phyloP scores from a whole-genome alignment of 1,284 basidiomycete genomes.

The Austroboletus niveus region DNA sequence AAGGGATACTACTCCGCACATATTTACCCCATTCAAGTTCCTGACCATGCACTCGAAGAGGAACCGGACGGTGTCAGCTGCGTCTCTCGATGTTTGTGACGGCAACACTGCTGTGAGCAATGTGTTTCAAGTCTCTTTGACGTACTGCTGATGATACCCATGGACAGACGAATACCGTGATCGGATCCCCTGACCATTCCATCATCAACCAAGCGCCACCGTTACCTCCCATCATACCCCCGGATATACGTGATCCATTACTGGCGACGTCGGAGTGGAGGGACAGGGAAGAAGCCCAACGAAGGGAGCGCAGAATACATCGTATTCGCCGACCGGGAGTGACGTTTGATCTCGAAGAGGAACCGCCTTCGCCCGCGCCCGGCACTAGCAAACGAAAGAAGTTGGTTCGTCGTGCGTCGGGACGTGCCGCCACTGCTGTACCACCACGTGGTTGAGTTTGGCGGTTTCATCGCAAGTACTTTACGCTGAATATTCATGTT shows the following conservation, averaged over 20 bases:
- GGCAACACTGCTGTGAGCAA: constrained; percentile 64
- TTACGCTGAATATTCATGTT: constrained; percentile 21
- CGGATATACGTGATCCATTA: constrained; percentile 59
- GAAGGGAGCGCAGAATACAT: constrained; percentile 38
- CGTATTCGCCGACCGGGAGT: constrained; percentile 65
- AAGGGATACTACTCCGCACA: constrained; percentile 42
- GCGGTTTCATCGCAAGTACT: constrained; percentile 20
- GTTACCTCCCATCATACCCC: constrained; percentile 52
- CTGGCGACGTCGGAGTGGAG: constrained; percentile 67
- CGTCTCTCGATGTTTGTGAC: constrained; percentile 71
- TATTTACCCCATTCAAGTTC: constrained; percentile 62
- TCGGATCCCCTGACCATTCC: constrained; percentile 73
- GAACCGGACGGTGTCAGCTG: constrained; percentile 66
- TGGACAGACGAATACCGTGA: constrained; percentile 60
- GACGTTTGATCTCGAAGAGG: constrained; percentile 63
- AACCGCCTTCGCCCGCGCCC: constrained; percentile 37
- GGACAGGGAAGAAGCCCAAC: constrained; percentile 44
- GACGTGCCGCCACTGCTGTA: constrained; percentile 26
- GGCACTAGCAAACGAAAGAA: constrained; percentile 28
- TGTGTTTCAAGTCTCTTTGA: neutral
- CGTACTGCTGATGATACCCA: constrained; percentile 10
- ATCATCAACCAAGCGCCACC: constrained; percentile 49
- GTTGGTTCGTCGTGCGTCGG: constrained; percentile 31
- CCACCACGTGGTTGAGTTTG: constrained; percentile 18
- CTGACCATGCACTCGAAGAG: constrained; percentile 48